Percentiles rank a stretch among this genome's conserved stretches.
These are phyloP conservation scores for Escovopsis sp. DNA, from an alignment of 2,329 filamentous ascomycete genomes.

Conservation along the genomic window DNA sequence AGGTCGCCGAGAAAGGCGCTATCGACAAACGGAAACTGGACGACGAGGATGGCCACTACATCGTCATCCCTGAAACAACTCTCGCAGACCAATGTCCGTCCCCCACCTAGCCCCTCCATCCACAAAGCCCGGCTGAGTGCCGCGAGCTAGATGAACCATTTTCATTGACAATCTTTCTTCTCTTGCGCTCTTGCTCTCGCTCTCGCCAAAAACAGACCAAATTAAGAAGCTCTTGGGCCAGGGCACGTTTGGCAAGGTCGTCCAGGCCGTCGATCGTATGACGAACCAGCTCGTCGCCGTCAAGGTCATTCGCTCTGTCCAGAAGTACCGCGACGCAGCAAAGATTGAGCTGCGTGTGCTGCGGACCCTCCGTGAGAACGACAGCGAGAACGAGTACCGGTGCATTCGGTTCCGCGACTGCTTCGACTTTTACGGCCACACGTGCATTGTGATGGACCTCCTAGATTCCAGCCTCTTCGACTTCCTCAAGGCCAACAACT, in stretches of 20 bases:
- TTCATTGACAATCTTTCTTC: neutral
- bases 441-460: conserved; percentile 63
- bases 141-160: too few relatives aligned
- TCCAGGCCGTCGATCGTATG: conserved; percentile 70
- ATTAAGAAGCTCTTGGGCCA: conserved; percentile 82
- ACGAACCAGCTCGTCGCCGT: conserved; percentile 71
- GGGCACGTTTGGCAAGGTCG: conserved; percentile 94
- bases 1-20: too few relatives aligned
- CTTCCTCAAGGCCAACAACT: conserved; percentile 85
- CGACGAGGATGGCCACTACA: conserved; percentile 91
- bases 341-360: conserved; percentile 85
- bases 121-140: too few relatives aligned
- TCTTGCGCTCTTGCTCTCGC: neutral
- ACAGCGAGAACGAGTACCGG: conserved; percentile 78
- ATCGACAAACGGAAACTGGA: conserved; percentile 51
- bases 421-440: conserved; percentile 92
- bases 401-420: conserved; percentile 93
- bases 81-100: conserved; percentile 80
- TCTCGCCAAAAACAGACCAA: conserved; percentile 43
- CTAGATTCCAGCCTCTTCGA: conserved; percentile 94
- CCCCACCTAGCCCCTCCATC: neutral
- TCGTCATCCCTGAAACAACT: conserved; percentile 74
- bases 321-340: conserved; percentile 91
- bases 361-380: conserved; percentile 79
- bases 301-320: conserved; percentile 93